These are phyloP conservation scores for Phialocephala subalpina DNA, from an alignment of 2,329 filamentous ascomycete genomes.

Conservation along the genomic window DNA sequence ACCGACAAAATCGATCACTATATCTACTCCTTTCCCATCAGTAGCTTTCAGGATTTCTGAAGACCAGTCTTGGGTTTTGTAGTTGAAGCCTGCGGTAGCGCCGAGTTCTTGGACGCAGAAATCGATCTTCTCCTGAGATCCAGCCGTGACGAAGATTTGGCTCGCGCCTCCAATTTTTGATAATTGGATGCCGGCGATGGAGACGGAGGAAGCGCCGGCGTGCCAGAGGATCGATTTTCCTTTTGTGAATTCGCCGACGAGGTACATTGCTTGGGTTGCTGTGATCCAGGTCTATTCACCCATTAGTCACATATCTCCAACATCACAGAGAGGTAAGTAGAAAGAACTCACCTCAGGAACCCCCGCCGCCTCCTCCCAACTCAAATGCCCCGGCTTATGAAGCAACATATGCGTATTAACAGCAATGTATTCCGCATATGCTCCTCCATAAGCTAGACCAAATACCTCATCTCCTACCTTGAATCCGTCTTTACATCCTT, in stretches of 20 bases:
- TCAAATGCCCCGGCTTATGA: constrained; percentile 77
- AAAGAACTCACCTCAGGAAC: constrained; percentile 71
- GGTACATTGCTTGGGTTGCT: constrained; percentile 86
- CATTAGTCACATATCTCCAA: background rate
- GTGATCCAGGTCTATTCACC: constrained; percentile 80
- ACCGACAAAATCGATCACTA: constrained; percentile 88
- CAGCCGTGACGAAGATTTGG: constrained; percentile 82
- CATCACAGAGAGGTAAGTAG: background rate
- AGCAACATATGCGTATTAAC: constrained; percentile 82
- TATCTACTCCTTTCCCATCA: constrained; percentile 79
- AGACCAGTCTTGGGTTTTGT: constrained; percentile 80
- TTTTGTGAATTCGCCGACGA: constrained; percentile 75
- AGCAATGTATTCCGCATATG: constrained; percentile 86
- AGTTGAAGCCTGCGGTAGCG: constrained; percentile 83
- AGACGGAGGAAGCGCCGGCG: constrained; percentile 88
- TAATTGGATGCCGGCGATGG: constrained; percentile 88
- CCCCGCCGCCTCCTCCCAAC: constrained; percentile 79
- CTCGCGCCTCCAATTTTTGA: constrained; percentile 71
- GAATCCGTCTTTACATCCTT: constrained; percentile 63
- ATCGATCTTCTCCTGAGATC: constrained; percentile 79
- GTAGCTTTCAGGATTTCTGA: constrained; percentile 76
- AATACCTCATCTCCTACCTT: constrained; percentile 83
- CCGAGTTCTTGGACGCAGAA: constrained; percentile 81
- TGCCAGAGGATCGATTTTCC: constrained; percentile 89
- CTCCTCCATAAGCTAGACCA: constrained; percentile 88